phyloP scores from a whole-genome alignment of 2,329 filamentous ascomycete genomes.

The Tolypocladium capitatum region DNA sequence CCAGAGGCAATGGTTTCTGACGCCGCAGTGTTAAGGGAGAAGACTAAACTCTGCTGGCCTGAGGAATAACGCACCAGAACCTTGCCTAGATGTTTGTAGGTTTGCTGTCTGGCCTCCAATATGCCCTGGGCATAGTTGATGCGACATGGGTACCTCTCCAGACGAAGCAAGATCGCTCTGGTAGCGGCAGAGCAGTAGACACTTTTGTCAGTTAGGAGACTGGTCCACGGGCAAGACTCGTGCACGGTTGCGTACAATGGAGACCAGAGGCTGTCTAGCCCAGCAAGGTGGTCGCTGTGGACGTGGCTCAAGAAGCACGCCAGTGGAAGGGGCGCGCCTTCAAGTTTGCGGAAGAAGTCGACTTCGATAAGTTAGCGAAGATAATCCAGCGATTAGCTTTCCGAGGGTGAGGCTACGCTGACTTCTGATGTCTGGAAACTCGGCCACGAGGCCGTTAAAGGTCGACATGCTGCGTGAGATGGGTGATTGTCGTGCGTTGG shows the following conservation, averaged over 20 bases:
- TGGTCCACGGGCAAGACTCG: neutral
- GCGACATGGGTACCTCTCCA: constrained; percentile 68
- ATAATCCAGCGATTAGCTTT: neutral
- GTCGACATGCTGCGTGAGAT: constrained; percentile 52
- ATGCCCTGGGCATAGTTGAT: constrained; percentile 71
- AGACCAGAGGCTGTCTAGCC: constrained; percentile 61
- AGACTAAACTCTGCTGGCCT: neutral
- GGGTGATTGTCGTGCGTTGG: neutral
- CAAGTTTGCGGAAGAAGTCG: constrained; percentile 61
- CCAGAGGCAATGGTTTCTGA: constrained; percentile 66
- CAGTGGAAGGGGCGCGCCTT: constrained; percentile 45
- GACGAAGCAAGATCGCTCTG: constrained; percentile 61
- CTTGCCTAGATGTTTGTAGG: constrained; percentile 62
- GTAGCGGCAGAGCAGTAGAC: constrained; percentile 85
- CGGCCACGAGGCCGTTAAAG: constrained; percentile 56
- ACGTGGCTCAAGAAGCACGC: constrained; percentile 88
- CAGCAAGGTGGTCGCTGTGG: constrained; percentile 78
- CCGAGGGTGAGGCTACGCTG: constrained; percentile 6
- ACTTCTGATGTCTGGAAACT: constrained; percentile 71
- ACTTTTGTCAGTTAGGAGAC: constrained; percentile 21
- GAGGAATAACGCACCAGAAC: constrained; percentile 37
- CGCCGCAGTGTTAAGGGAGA: neutral
- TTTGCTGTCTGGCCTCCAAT: constrained; percentile 58
- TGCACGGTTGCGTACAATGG: constrained; percentile 44
- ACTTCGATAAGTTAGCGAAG: constrained; percentile 33